Conservation (phyloP, 2,329 filamentous ascomycete species). For the Fusarium odoratissimum region DNA sequence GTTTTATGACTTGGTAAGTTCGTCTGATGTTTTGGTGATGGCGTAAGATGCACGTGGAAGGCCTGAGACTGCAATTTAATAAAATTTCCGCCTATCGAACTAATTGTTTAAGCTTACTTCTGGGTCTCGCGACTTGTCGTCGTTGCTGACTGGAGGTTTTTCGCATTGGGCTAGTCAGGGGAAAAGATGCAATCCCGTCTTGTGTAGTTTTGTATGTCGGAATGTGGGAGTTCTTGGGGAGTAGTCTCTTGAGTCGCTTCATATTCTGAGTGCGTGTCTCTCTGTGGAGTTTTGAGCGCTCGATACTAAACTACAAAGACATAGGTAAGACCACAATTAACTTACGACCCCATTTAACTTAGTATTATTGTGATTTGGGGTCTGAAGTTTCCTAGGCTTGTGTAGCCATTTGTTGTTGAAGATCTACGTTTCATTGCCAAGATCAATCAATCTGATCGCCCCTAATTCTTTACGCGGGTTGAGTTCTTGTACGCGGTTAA, state of each 20-base stretch:
- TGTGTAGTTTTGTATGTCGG: background rate
- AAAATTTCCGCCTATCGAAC: background rate
- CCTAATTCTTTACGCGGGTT: background rate
- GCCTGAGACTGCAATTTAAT: background rate
- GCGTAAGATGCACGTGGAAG: background rate
- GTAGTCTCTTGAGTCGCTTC: background rate
- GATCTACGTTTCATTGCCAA: background rate
- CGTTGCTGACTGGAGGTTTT: background rate
- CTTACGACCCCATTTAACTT: too few relatives aligned
- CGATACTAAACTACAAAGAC: background rate
- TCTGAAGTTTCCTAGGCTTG: too few relatives aligned
- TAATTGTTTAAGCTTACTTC: constrained; percentile 9
- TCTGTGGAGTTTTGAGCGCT: background rate
- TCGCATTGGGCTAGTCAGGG: background rate
- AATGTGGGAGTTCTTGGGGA: background rate
- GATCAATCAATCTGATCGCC: background rate
- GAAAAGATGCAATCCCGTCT: accelerated
- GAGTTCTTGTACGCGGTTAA: background rate
- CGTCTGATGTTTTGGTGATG: too few relatives aligned
- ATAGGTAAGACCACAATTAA: too few relatives aligned
- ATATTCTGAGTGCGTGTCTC: background rate
- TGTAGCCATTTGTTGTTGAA: too few relatives aligned
- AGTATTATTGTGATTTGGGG: too few relatives aligned
- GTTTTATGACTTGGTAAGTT: too few relatives aligned
- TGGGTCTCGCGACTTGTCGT: background rate